Evolutionary conservation across 768 basidiomycete species (phyloP).

Genomic region (Leccinum aurantiacum): DNA sequence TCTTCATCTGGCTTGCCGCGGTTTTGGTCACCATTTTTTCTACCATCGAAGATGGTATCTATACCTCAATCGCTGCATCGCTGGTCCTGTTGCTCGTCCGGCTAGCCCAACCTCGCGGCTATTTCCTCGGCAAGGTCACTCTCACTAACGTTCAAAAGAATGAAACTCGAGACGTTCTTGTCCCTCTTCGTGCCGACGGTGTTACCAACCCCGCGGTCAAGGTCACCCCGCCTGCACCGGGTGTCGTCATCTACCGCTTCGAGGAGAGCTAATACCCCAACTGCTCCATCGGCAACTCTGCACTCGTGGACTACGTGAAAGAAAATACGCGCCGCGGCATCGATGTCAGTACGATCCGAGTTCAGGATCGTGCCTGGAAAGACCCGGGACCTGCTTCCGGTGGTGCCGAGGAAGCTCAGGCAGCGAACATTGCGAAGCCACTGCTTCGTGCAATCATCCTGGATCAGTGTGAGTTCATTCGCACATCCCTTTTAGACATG

Average conservation of each 20-base stretch:
- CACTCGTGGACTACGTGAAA: conserved; percentile 81
- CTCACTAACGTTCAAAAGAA: conserved; percentile 43
- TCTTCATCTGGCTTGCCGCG: conserved; percentile 82
- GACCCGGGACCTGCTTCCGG: conserved; percentile 73
- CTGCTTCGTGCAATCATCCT: conserved; percentile 82
- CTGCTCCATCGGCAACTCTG: conserved; percentile 62
- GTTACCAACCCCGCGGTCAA: conserved; percentile 69
- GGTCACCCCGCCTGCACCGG: conserved; percentile 77
- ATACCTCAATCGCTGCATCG: conserved; percentile 81
- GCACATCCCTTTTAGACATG: background rate
- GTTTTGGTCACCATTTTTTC: conserved; percentile 91
- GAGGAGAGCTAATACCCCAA: conserved; percentile 93
- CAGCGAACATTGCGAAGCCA: conserved; percentile 56
- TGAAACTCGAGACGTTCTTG: conserved; percentile 71
- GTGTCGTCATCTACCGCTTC: conserved; percentile 87
- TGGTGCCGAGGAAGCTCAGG: conserved; percentile 46
- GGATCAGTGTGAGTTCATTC: conserved; percentile 63
- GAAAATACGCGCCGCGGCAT: conserved; percentile 70
- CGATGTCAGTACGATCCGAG: conserved; percentile 62
- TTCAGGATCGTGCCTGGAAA: conserved; percentile 90
- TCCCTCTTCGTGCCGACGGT: conserved; percentile 65
- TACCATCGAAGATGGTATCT: conserved; percentile 92
- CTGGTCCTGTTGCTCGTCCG: conserved; percentile 79
- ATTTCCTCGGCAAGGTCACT: conserved; percentile 86
- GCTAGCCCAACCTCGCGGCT: conserved; percentile 82